Percentiles rank a stretch among this genome's conserved stretches.
These are phyloP conservation scores for Cercospora nicotianae DNA, from an alignment of 2,329 filamentous ascomycete genomes.

Conservation along the genomic window DNA sequence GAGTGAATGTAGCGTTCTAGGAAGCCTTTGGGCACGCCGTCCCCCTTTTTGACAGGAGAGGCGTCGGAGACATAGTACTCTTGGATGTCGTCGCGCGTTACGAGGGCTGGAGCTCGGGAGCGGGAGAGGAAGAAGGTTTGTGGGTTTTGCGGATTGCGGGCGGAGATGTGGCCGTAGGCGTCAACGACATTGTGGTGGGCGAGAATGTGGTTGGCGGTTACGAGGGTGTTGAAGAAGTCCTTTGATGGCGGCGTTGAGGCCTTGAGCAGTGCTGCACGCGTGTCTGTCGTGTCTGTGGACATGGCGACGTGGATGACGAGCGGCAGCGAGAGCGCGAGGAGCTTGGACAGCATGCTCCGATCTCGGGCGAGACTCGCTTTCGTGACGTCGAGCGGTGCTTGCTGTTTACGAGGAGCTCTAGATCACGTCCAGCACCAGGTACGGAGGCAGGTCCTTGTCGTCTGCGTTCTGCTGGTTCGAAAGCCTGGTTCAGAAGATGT, in stretches of 20 bases:
- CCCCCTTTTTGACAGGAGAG: conserved; percentile 28
- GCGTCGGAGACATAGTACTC: conserved; percentile 49
- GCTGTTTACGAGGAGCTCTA: neutral
- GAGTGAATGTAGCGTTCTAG: conserved; percentile 49
- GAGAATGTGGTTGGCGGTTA: conserved; percentile 42
- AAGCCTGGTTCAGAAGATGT: neutral
- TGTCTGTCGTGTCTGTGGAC: conserved; percentile 3
- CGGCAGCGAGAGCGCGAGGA: neutral
- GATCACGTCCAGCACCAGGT: neutral
- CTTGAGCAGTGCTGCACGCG: conserved; percentile 31
- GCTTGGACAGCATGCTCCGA: neutral
- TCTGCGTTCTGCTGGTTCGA: neutral
- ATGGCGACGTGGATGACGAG: neutral
- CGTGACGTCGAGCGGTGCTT: neutral
- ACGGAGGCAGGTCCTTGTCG: neutral
- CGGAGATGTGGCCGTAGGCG: conserved; percentile 40
- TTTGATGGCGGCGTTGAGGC: conserved; percentile 33
- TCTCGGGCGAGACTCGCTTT: neutral
- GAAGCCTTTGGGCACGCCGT: conserved; percentile 36
- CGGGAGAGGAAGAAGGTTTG: conserved; percentile 49
- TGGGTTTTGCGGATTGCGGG: conserved; percentile 40
- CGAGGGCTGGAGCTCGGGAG: conserved; percentile 47
- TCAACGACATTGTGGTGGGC: conserved; percentile 38
- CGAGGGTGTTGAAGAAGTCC: conserved; percentile 38
- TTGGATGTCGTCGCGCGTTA: conserved; percentile 45